phyloP scores from a whole-genome alignment of 176 grass and related monocot genomes.

The Bothriochloa decipiens region DNA sequence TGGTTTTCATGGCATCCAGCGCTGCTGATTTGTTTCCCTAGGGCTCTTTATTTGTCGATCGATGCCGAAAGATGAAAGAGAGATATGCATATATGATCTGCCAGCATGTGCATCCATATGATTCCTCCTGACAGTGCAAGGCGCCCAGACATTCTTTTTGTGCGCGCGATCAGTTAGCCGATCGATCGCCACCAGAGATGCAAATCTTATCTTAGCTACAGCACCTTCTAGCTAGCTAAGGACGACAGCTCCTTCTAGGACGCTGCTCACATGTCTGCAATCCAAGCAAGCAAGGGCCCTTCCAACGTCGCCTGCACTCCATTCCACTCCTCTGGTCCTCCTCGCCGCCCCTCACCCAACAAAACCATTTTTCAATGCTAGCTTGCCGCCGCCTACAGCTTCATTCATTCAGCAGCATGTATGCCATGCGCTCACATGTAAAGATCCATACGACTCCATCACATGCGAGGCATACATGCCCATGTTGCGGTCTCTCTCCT shows the following conservation, averaged over 20 bases:
- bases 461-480: conserved; percentile 53
- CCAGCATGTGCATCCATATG: conserved; percentile 51
- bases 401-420: not conserved
- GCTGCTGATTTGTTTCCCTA: conserved; percentile 26
- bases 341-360: not conserved
- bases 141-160: conserved; percentile 60
- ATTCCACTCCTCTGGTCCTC: not conserved
- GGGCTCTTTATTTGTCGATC: not conserved
- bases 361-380: conserved; percentile 37
- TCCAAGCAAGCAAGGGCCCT: conserved; percentile 35
- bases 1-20: conserved; percentile 30
- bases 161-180: conserved; percentile 12
- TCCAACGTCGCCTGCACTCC: not conserved
- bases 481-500: conserved; percentile 26
- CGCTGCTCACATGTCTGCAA: conserved; percentile 51
- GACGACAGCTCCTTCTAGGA: conserved; percentile 37
- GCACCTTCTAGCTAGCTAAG: conserved; percentile 12
- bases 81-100: conserved; percentile 41
- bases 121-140: conserved; percentile 40
- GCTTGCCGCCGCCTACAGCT: not conserved
- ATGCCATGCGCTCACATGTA: conserved; percentile 48
- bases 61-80: conserved; percentile 40
- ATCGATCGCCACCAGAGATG: conserved; percentile 32
- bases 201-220: conserved; percentile 54
- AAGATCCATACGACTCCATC: conserved; percentile 39